Percentiles rank a stretch among this genome's conserved stretches.
phyloP scores from a whole-genome alignment of 2,329 filamentous ascomycete genomes.

The Trichocomaceae sp. region DNA sequence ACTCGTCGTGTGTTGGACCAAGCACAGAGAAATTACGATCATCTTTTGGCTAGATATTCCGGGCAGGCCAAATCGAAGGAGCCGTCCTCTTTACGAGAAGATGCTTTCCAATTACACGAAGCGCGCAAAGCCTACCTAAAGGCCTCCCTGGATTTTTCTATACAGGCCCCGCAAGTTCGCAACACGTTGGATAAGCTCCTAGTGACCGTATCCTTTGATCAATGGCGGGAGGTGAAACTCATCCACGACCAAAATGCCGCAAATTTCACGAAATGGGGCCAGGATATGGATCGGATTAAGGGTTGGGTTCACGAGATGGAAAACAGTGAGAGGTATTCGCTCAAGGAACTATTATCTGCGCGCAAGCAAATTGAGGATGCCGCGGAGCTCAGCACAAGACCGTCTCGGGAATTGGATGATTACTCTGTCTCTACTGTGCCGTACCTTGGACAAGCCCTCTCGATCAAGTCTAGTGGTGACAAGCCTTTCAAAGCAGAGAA shows the following conservation, averaged over 20 bases:
- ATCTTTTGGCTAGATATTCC: slow-evolving; percentile 71
- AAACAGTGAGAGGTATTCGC: slow-evolving; percentile 74
- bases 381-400: slow-evolving; percentile 63
- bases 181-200: slow-evolving; percentile 78
- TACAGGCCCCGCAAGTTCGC: slow-evolving; percentile 77
- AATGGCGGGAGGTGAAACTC: slow-evolving; percentile 78
- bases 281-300: slow-evolving; percentile 83
- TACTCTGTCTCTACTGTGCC: slow-evolving; percentile 87
- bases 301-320: slow-evolving; percentile 97
- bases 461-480: slow-evolving; percentile 50
- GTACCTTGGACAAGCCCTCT: slow-evolving; percentile 66
- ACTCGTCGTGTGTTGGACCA: slow-evolving; percentile 67
- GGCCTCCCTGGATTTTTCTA: slow-evolving; percentile 87
- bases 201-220: slow-evolving; percentile 74
- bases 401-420: slow-evolving; percentile 86
- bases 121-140: slow-evolving; percentile 84
- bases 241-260: slow-evolving; percentile 59
- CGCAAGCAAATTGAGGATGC: slow-evolving; percentile 75
- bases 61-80: slow-evolving; percentile 89
- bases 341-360: slow-evolving; percentile 69
- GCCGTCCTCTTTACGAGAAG: slow-evolving; percentile 80
- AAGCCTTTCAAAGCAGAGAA: slow-evolving; percentile 58
- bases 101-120: slow-evolving; percentile 93
- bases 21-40: slow-evolving; percentile 78
- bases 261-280: slow-evolving; percentile 59